Evolutionary conservation across 768 basidiomycete genomes (phyloP), one percentile per base, ranked within the genome.

Genomic region (Tephrocybe sp.): DNA sequence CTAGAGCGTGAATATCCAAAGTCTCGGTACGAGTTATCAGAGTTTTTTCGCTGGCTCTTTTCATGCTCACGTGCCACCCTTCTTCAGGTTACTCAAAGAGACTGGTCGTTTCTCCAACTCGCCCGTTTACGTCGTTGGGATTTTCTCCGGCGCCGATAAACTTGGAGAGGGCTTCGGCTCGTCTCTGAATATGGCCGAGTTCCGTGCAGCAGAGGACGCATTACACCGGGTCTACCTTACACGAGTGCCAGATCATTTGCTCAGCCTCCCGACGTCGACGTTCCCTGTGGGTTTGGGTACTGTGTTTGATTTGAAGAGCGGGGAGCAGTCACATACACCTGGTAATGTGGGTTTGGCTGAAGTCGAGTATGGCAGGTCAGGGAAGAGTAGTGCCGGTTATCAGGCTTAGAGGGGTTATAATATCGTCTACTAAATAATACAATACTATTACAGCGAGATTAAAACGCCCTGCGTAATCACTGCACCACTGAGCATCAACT

Each of bases 101-200:
- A 93, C 94, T 0, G 97, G 97, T 63, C 87, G 94, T 40, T 84
- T 84, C 58, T 89, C 92, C 1, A 89, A 90, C 59, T 86, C 92
- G 3, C 95, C 97, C 1, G 79, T 95, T 34, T 99, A 89, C 67
- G 88, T 97, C n/a, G 87, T 96, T n/a, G 97, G 93, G 14, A 87
- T 97, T 52, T 98, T 82, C 66, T 90, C 84, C 19, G 92, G 84
- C 35, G 75, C 70, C 51, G 90, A 82, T 65, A 82, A 97, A 68
- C 80, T 99, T 2, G 92, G 95, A 5, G 95, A 99, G 69, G 94
- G 95, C 12, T 92, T 95, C 62, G 97, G 97, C 46, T 87, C 83
- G 58, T 94, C 91, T 2, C 71, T 98, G 48, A 85, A 82, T 66
- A 98, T 98, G 96, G 93, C 93, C 13, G 93, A 98, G 69, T 95